Conservation (phyloP, 495 filamentous ascomycete genomes). For the Astrocystis sublimbata region DNA sequence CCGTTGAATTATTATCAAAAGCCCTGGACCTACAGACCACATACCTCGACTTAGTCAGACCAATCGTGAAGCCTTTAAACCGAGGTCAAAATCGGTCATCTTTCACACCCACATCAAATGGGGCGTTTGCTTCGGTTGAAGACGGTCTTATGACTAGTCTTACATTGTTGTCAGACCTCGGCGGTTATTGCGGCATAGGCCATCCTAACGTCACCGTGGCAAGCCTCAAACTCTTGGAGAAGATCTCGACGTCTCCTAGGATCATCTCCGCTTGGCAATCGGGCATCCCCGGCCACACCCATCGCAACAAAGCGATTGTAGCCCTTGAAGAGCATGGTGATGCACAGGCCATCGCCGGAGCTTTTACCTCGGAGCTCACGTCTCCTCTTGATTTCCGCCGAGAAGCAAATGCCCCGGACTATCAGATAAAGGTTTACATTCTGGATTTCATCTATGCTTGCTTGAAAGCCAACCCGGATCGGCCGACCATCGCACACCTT, state of each 20-base stretch:
- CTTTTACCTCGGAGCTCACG: slow-evolving; percentile 65
- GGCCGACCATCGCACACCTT: slow-evolving; percentile 83
- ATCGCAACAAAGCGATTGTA: slow-evolving; percentile 76
- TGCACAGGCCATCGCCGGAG: slow-evolving; percentile 65
- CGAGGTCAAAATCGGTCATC: slow-evolving; percentile 32
- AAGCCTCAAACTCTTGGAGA: slow-evolving; percentile 78
- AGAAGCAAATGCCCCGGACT: slow-evolving; percentile 63
- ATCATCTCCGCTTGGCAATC: slow-evolving; percentile 61
- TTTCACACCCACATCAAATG: slow-evolving; percentile 60
- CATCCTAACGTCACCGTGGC: slow-evolving; percentile 73
- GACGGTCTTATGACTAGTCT: slow-evolving; percentile 85
- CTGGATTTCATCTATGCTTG: slow-evolving; percentile 81
- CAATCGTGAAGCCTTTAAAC: slow-evolving; percentile 58
- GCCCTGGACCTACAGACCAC: slow-evolving; percentile 86
- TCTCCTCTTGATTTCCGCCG: slow-evolving; percentile 63
- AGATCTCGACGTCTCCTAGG: slow-evolving; percentile 77
- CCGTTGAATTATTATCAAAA: slow-evolving; percentile 76
- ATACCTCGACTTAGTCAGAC: slow-evolving; percentile 82
- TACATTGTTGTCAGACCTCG: slow-evolving; percentile 71
- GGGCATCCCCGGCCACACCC: slow-evolving; percentile 48
- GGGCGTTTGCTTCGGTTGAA: slow-evolving; percentile 80
- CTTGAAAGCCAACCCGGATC: slow-evolving; percentile 65
- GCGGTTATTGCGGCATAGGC: slow-evolving; percentile 78
- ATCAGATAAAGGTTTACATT: slow-evolving; percentile 73
- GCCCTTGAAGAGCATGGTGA: slow-evolving; percentile 72